Evolutionary conservation across 768 basidiomycete species (phyloP), one percentile per base, ranked within the genome.

Genomic region (Gloeopeniophorella convolvens): DNA sequence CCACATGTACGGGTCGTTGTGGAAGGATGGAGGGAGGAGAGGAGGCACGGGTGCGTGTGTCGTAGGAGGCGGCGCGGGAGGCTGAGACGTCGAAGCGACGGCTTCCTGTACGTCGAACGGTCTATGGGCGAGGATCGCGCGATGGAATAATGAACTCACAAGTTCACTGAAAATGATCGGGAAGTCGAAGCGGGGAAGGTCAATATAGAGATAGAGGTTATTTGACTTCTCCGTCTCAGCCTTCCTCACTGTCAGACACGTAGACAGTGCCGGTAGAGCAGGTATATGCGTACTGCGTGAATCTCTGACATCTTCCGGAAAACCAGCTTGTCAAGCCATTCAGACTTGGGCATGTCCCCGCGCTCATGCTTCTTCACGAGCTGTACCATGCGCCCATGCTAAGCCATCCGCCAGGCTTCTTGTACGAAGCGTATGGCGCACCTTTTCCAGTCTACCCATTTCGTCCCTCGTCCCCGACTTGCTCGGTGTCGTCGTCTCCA

Each of bases 291-390:
- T 63, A 92, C 94, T 2, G 90, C 81, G 63, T 98, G 95, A 23
- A 94, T 82, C 65, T 93, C 88, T 56, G 93, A 93, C 76, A 98
- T 95, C 70, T 87, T 90, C 39, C 94, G 73, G 70, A 97, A 99
- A 5, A 89, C 83, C 68, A 96, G 68, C 54, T 87, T 85, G 63
- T 98, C 94, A 6, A 98, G 70, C 96, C 96, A 99, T 49, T 98
- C 96, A 2, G 90, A 85, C 66, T 93, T 91, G 2, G 86, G 80
- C 26, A 99, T 73, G 64, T 98, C 96, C 0, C 93, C 93, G 15
- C 91, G 76, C 60, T 97, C 93, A 60, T 94, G 93, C 66, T 96
- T 96, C 74, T 97, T 96, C 45, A 99, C 88, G 15, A 88, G 74
- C 84, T 89, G 48, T 28, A 48, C 31, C 21, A 18, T 5, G 20